phyloP scores from a whole-genome alignment of 2,329 filamentous ascomycete species.

The Claviceps monticola region DNA sequence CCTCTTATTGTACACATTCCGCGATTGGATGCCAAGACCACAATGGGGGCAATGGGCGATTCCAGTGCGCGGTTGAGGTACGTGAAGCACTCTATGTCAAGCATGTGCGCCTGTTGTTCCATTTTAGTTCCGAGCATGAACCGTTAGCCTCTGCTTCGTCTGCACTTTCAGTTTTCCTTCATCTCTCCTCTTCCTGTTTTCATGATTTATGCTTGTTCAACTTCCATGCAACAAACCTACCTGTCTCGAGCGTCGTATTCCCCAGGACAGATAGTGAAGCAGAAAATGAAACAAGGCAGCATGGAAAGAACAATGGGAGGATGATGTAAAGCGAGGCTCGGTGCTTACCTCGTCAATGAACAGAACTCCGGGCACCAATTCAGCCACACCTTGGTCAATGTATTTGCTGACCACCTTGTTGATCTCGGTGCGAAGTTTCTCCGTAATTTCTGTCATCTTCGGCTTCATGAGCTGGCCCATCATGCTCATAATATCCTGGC shows the following conservation, averaged over 20 bases:
- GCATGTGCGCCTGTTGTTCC: constrained; percentile 75
- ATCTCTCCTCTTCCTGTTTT: background rate
- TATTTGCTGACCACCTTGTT: constrained; percentile 99
- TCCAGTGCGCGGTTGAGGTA: constrained; percentile 98
- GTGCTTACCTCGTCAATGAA: constrained; percentile 86
- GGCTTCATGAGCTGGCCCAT: constrained; percentile 99
- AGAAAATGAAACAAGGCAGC: constrained; percentile 1
- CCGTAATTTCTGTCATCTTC: constrained; percentile 98
- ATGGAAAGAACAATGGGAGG: background rate
- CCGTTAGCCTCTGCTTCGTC: background rate
- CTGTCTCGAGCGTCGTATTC: no score
- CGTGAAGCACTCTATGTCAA: constrained; percentile 97
- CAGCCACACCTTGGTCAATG: constrained; percentile 94
- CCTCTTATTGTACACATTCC: constrained; percentile 88
- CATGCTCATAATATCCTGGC: constrained; percentile 99
- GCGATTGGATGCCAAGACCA: constrained; percentile 93
- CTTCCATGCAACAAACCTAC: background rate
- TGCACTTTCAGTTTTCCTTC: background rate
- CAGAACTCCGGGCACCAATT: constrained; percentile 92
- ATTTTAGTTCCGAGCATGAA: background rate
- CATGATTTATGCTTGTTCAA: background rate
- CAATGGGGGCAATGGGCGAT: constrained; percentile 86
- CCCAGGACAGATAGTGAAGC: background rate
- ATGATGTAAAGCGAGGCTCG: no score
- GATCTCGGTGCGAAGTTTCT: constrained; percentile 90